Evolutionary conservation across 371 early-diverging fungal genomes (phyloP), one percentile per base, ranked within the genome.

Genomic region (Zychaea mexicana): DNA sequence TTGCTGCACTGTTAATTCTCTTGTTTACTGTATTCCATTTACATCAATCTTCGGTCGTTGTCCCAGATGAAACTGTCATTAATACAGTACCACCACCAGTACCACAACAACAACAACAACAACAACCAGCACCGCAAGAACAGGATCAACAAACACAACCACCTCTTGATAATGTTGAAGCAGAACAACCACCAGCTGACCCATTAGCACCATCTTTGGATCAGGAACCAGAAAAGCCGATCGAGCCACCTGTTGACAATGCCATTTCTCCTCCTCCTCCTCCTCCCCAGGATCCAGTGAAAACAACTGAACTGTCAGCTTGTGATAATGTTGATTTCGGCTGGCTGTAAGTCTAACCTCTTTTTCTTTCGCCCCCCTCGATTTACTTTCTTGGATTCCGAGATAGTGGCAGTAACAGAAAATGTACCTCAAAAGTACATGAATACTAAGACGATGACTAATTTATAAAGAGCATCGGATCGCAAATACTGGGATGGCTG

Each of bases 401-500:
- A n/a, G n/a, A n/a, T n/a, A n/a, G n/a, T n/a, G n/a, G n/a, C n/a
- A n/a, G n/a, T n/a, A n/a, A n/a, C n/a, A n/a, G n/a, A n/a, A n/a
- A n/a, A n/a, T n/a, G n/a, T n/a, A n/a, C n/a, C n/a, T n/a, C n/a
- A n/a, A n/a, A n/a, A n/a, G n/a, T n/a, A n/a, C n/a, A n/a, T n/a
- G n/a, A n/a, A n/a, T n/a, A n/a, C n/a, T n/a, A n/a, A n/a, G n/a
- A n/a, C n/a, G n/a, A n/a, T n/a, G n/a, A 39, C 32, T 52, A 30
- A 28, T 46, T n/a, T 15, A 15, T 27, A 17, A 32, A 78, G 78
- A 19, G 73, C 76, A 24, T 58, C 69, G 17, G 76, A 75, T 56
- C 67, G 76, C 55, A 60, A 67, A 15, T 68, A 75, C 47, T 79
- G 79, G 79, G 74, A 76, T 67, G 76, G 79, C 27, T 72, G 73